A percentile compares a stretch with the other conserved stretches of the same genome.
Evolutionary conservation across 768 basidiomycete genomes (phyloP).

Genomic region (Termitomyces sp.): DNA sequence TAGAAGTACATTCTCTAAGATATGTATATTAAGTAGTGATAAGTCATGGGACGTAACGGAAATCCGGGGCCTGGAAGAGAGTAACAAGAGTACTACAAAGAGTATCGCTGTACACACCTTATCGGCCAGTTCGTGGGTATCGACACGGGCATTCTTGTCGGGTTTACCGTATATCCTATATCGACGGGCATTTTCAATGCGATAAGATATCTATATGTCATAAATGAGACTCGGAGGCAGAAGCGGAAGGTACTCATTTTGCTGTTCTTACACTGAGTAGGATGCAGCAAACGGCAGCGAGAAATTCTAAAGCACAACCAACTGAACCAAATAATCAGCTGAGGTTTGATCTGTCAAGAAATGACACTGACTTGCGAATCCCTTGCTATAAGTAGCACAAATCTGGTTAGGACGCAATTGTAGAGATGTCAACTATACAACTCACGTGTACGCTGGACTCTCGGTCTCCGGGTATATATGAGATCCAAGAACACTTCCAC

Average conservation of each 20-base stretch:
- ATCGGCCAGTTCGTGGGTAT: conserved; percentile 65
- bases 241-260: not conserved
- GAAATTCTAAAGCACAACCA: conserved; percentile 49
- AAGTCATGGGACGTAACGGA: conserved; percentile 49
- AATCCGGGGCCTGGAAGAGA: conserved; percentile 47
- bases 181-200: conserved; percentile 54
- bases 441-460: conserved; percentile 64
- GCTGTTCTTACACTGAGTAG: conserved; percentile 43
- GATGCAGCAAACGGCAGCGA: conserved; percentile 49
- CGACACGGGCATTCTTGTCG: conserved; percentile 44
- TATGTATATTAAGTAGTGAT: not conserved
- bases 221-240: no score
- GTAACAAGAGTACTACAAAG: not conserved
- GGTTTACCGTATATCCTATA: conserved; percentile 52
- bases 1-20: not conserved
- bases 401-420: not conserved
- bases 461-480: conserved; percentile 66
- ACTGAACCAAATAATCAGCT: conserved; percentile 25
- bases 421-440: not conserved
- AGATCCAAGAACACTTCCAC: conserved; percentile 73
- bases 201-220: conserved; percentile 53
- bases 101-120: conserved; percentile 35
- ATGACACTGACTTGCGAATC: conserved; percentile 46
- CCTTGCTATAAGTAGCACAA: conserved; percentile 41
- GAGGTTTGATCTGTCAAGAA: not conserved